These are phyloP conservation scores for Tuber aestivum DNA, from an alignment of 495 filamentous ascomycete species.

Conservation along the genomic window DNA sequence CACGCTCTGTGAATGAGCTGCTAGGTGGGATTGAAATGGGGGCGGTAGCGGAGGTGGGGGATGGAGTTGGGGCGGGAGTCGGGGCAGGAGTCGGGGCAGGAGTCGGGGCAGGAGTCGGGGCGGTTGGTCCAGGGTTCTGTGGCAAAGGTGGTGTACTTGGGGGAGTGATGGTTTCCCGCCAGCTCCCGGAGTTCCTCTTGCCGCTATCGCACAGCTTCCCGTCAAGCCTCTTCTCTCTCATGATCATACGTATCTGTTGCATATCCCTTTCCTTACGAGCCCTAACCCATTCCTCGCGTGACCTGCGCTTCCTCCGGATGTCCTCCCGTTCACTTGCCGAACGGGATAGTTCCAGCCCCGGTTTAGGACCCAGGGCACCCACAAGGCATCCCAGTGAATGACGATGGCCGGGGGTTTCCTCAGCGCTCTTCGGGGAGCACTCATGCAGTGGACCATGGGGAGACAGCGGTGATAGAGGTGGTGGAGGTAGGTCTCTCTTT, in stretches of 20 bases:
- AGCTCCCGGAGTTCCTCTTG: conserved; percentile 13
- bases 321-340: conserved; percentile 15
- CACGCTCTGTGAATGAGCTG: background rate
- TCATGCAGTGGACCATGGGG: conserved; percentile 18
- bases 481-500: conserved; percentile 44
- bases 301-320: conserved; percentile 20
- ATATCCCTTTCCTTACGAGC: conserved; percentile 39
- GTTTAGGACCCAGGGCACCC: conserved; percentile 12
- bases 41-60: background rate
- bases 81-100: too few relatives aligned
- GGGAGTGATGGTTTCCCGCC: background rate
- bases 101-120: background rate
- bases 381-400: conserved; percentile 15
- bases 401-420: conserved; percentile 16
- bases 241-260: conserved; percentile 26
- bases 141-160: conserved; percentile 10
- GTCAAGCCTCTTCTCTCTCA: conserved; percentile 23
- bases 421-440: background rate
- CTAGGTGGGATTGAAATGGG: background rate
- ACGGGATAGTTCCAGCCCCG: conserved; percentile 8
- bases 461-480: conserved; percentile 44
- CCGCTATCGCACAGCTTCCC: background rate
- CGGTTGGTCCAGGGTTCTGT: conserved; percentile 16
- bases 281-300: conserved; percentile 38
- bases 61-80: background rate